phyloP scores from a whole-genome alignment of 768 basidiomycete species.

The Stropharia rugosoannulata region DNA sequence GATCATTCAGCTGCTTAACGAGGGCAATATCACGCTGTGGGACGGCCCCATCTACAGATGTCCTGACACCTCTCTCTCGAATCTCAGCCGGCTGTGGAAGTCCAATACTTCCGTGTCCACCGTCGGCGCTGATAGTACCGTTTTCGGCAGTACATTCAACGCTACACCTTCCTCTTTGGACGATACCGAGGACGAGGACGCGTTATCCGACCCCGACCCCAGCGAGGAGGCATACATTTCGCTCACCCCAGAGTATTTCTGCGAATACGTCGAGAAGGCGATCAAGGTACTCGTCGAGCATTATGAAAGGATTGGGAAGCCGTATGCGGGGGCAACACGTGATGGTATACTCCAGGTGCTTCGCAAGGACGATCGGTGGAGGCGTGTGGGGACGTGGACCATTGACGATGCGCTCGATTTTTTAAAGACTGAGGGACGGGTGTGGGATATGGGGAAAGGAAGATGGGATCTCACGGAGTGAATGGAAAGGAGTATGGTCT shows the following conservation, averaged over 20 bases:
- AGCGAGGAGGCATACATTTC: conserved; percentile 71
- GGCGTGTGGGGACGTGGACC: conserved; percentile 59
- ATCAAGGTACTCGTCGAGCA: conserved; percentile 30
- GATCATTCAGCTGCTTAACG: conserved; percentile 60
- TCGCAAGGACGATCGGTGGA: conserved; percentile 64
- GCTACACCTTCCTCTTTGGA: conserved; percentile 14
- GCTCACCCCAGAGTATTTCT: conserved; percentile 52
- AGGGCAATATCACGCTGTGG: conserved; percentile 76
- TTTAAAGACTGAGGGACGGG: conserved; percentile 37
- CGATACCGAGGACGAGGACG: conserved; percentile 39
- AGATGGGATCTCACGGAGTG: conserved; percentile 38
- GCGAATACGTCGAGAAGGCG: conserved; percentile 42
- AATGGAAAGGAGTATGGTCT: not conserved
- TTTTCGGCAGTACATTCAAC: conserved; percentile 24
- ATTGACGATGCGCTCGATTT: conserved; percentile 59
- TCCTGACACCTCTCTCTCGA: conserved; percentile 9
- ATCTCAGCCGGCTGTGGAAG: conserved; percentile 51
- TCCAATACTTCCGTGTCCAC: conserved; percentile 26
- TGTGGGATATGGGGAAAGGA: conserved; percentile 35
- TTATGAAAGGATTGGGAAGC: conserved; percentile 18
- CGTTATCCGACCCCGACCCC: conserved; percentile 56
- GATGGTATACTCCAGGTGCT: conserved; percentile 48
- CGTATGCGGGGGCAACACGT: conserved; percentile 30
- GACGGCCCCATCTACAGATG: conserved; percentile 53
- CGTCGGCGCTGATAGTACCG: conserved; percentile 24